These are phyloP conservation scores for Nelumbo lutea DNA, from an alignment of 164 flowering plant species.

Conservation along the genomic window DNA sequence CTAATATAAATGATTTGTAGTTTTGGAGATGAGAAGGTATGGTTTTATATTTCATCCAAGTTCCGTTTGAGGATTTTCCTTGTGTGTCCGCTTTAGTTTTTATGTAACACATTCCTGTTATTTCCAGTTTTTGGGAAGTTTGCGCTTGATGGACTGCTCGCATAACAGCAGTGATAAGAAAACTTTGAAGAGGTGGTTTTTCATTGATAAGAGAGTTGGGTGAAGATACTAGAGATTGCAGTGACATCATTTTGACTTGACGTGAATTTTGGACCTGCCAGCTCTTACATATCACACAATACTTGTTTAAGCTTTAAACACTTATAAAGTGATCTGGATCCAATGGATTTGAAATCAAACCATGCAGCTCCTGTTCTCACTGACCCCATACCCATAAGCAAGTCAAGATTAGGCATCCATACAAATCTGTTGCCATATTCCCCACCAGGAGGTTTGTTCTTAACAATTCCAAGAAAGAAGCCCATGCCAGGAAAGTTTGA, in stretches of 20 bases:
- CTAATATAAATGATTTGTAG: constrained; percentile 25
- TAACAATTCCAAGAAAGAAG: constrained; percentile 46
- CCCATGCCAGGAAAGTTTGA: constrained; percentile 39
- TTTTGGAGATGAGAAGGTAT: constrained; percentile 37
- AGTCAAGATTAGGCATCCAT: constrained; percentile 62
- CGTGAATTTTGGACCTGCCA: background rate
- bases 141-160: constrained; percentile 52
- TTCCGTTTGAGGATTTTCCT: background rate
- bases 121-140: constrained; percentile 37
- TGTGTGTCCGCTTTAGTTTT: background rate
- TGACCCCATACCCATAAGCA: constrained; percentile 57
- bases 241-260: background rate
- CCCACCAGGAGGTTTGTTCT: constrained; percentile 26
- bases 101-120: background rate
- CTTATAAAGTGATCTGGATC: constrained; percentile 4
- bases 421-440: constrained; percentile 43
- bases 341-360: constrained; percentile 39
- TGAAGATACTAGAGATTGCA: constrained; percentile 2
- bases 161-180: constrained; percentile 49
- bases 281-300: background rate
- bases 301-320: background rate
- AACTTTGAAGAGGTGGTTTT: constrained; percentile 64
- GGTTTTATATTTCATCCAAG: background rate
- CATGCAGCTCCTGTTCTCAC: constrained; percentile 66
- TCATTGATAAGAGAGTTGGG: constrained; percentile 62